Evolutionary conservation across 257 asterid species (phyloP).

Genomic region (Solanum lignicaule): DNA sequence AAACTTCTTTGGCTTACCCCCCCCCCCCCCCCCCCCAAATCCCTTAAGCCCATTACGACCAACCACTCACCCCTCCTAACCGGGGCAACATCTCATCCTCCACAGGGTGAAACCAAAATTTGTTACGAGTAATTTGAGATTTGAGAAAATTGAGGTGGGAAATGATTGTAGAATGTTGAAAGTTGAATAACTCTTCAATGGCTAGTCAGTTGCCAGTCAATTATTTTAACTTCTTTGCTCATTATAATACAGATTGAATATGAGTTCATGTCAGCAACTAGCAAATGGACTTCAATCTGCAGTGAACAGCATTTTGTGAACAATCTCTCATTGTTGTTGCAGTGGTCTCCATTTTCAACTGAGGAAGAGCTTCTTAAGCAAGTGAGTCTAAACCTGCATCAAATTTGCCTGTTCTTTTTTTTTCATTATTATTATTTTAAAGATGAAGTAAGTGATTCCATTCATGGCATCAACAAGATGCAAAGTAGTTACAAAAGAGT

Average conservation of each 20-base stretch:
- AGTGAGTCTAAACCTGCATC: conserved; percentile 35
- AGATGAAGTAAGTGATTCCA: too few species aligned
- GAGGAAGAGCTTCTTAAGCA: conserved; percentile 72
- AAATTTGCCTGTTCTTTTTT: not conserved
- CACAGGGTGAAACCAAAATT: not conserved
- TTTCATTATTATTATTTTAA: too few species aligned
- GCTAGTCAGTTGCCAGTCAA: not conserved
- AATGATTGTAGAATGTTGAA: not conserved
- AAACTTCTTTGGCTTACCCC: too few species aligned
- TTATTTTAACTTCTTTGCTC: not conserved
- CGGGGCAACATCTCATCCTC: not conserved
- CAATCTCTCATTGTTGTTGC: conserved; percentile 60
- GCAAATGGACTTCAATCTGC: conserved; percentile 46
- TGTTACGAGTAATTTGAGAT: not conserved
- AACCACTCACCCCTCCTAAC: not conserved
- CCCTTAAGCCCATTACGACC: not conserved
- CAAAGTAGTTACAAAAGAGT: too few species aligned
- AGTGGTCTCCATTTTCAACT: conserved; percentile 77
- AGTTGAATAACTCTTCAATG: not conserved
- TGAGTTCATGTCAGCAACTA: conserved; percentile 26
- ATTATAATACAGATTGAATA: conserved; percentile 60
- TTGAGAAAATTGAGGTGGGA: not conserved
- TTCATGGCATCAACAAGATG: too few species aligned
- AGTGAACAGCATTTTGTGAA: conserved; percentile 29
- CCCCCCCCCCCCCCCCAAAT: too few species aligned